Conservation (phyloP, 2,329 filamentous ascomycete genomes). For the Xylariaceae sp. region DNA sequence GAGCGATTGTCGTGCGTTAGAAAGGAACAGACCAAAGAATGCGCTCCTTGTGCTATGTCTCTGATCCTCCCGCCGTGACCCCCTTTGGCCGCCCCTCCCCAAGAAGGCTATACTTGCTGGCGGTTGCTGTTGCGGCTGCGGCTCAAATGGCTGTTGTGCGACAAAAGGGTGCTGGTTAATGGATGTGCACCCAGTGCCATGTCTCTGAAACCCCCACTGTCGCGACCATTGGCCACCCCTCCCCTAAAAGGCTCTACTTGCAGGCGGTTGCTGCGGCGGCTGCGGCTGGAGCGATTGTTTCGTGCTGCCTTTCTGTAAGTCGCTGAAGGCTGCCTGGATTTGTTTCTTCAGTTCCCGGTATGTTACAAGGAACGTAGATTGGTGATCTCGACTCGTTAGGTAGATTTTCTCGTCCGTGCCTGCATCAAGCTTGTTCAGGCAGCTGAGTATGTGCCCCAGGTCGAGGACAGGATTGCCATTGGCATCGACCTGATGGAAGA, state of each 20-base stretch:
- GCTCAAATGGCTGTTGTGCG: too few relatives aligned
- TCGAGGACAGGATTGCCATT: conserved; percentile 79
- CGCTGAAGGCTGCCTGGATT: conserved; percentile 51
- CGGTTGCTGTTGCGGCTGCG: too few relatives aligned
- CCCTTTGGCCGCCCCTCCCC: too few relatives aligned
- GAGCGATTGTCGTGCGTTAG: too few relatives aligned
- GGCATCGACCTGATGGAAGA: conserved; percentile 91
- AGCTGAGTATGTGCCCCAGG: conserved; percentile 79
- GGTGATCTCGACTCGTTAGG: conserved; percentile 82
- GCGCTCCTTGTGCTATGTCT: too few relatives aligned
- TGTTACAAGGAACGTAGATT: conserved; percentile 80
- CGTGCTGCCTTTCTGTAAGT: conserved; percentile 45
- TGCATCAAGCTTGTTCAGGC: conserved; percentile 87
- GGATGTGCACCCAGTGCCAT: neutral
- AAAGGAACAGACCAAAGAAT: too few relatives aligned
- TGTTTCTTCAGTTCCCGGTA: conserved; percentile 82
- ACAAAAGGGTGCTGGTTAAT: too few relatives aligned
- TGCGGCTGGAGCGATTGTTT: too few relatives aligned
- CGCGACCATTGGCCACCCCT: too few relatives aligned
- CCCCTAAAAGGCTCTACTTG: conserved; percentile 21
- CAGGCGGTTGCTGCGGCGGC: conserved; percentile 14
- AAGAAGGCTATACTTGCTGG: too few relatives aligned
- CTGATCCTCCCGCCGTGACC: too few relatives aligned
- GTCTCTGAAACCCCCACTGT: neutral
- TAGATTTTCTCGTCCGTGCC: conserved; percentile 82